These are phyloP conservation scores for Colletotrichum orchidophilum DNA, from an alignment of 2,329 filamentous ascomycete species.

Conservation along the genomic window DNA sequence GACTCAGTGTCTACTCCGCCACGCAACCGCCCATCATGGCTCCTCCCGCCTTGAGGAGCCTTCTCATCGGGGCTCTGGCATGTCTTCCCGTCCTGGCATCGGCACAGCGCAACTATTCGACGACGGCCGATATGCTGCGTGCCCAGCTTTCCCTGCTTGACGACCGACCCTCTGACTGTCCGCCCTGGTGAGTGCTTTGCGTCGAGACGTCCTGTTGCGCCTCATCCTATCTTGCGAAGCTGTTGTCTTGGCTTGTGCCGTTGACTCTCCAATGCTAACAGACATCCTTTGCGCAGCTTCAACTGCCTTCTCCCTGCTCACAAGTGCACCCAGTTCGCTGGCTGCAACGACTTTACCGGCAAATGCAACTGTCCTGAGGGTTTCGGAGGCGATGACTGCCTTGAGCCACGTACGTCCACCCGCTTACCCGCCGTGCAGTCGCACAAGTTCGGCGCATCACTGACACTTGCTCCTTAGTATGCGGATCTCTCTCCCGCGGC, in stretches of 20 bases:
- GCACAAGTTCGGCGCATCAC: slow-evolving; percentile 11
- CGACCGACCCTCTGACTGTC: slow-evolving; percentile 79
- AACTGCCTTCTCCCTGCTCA: slow-evolving; percentile 97
- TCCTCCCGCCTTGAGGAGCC: slow-evolving; percentile 46
- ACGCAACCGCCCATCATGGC: slow-evolving; percentile 46
- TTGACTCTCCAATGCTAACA: slow-evolving; percentile 33
- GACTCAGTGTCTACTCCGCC: slow-evolving; percentile 10
- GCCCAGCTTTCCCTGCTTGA: slow-evolving; percentile 77
- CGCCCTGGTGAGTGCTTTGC: slow-evolving; percentile 70
- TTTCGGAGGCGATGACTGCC: slow-evolving; percentile 94
- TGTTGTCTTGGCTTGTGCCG: background rate
- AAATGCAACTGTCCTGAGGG: slow-evolving; percentile 93
- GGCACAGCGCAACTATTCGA: slow-evolving; percentile 63
- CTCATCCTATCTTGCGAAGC: too few species aligned
- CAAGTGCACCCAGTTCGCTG: slow-evolving; percentile 88
- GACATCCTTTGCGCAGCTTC: slow-evolving; percentile 71
- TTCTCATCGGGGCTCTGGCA: slow-evolving; percentile 50
- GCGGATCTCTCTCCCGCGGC: slow-evolving; percentile 86
- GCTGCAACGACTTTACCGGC: slow-evolving; percentile 89
- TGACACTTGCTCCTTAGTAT: slow-evolving; percentile 61
- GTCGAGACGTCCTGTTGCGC: slow-evolving; percentile 37
- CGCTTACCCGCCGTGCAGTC: background rate
- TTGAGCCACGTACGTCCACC: slow-evolving; percentile 72
- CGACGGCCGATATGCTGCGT: slow-evolving; percentile 65
- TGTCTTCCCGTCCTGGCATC: slow-evolving; percentile 51